A percentile compares a stretch with the other conserved stretches of the same genome.
phyloP scores from a whole-genome alignment of 2,329 filamentous ascomycete genomes.

The Diaporthe helianthi region DNA sequence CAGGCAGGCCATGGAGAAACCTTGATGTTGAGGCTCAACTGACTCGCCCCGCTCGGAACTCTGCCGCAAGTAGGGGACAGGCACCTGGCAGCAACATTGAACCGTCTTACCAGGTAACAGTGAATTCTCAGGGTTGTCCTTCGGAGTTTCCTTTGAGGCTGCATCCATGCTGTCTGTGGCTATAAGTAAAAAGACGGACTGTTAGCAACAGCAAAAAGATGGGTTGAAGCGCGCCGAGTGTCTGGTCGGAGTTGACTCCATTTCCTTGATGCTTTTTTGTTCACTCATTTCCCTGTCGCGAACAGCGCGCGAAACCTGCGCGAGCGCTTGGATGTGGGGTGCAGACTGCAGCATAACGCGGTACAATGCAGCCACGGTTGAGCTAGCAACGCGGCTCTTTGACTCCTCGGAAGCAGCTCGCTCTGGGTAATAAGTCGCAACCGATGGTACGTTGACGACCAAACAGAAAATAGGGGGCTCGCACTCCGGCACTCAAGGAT shows the following conservation, averaged over 20 bases:
- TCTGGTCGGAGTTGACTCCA: neutral
- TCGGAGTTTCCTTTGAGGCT: neutral
- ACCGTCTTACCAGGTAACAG: neutral
- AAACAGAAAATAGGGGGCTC: neutral
- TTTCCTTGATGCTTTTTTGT: neutral
- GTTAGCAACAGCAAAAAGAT: neutral
- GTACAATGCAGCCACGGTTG: neutral
- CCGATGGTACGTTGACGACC: neutral
- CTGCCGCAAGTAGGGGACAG: neutral
- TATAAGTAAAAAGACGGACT: neutral
- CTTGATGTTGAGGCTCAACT: slow-evolving; percentile 29
- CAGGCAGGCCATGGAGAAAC: neutral
- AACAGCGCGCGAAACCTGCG: slow-evolving; percentile 28
- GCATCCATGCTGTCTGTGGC: neutral
- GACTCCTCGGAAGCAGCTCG: neutral
- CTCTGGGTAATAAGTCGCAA: slow-evolving; percentile 18
- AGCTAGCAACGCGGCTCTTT: slow-evolving; percentile 10
- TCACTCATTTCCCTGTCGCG: slow-evolving; percentile 3
- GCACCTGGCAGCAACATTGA: neutral
- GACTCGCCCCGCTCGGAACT: slow-evolving; percentile 16
- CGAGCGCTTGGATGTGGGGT: slow-evolving; percentile 6
- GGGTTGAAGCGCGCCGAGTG: neutral
- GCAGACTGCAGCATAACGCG: neutral
- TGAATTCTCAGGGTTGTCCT: neutral
- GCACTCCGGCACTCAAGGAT: no score